phyloP scores from a whole-genome alignment of 1,284 basidiomycete genomes.

The Trichosporon sp. region DNA sequence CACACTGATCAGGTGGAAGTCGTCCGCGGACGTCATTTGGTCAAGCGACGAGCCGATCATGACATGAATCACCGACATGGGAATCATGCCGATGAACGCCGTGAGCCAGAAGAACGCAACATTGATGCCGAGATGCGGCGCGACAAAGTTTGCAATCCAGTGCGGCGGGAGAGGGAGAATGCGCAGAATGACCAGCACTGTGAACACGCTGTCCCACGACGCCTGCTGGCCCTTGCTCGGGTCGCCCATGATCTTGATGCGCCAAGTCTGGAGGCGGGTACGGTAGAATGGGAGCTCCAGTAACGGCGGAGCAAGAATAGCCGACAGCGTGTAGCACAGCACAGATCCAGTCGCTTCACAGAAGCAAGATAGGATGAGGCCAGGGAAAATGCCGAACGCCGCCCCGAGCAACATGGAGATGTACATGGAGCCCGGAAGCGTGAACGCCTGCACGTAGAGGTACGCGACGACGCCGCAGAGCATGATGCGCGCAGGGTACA shows the following conservation, averaged over 20 bases:
- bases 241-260: constrained; percentile 50
- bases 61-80: constrained; percentile 88
- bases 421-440: constrained; percentile 96
- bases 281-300: constrained; percentile 75
- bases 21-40: constrained; percentile 85
- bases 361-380: constrained; percentile 83
- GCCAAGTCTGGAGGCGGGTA: constrained; percentile 46
- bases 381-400: constrained; percentile 86
- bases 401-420: constrained; percentile 94
- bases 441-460: constrained; percentile 94
- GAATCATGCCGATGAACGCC: constrained; percentile 85
- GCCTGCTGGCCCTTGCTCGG: constrained; percentile 41
- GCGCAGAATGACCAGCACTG: constrained; percentile 79
- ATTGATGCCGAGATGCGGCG: constrained; percentile 87
- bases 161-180: constrained; percentile 91
- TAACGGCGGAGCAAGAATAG: constrained; percentile 81
- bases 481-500: constrained; percentile 73
- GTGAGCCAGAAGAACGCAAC: constrained; percentile 82
- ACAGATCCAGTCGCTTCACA: constrained; percentile 88
- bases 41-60: constrained; percentile 91
- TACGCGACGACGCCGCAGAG: constrained; percentile 81
- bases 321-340: constrained; percentile 87
- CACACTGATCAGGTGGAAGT: constrained; percentile 87
- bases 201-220: constrained; percentile 45
- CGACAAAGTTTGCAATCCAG: constrained; percentile 90